Conservation (phyloP, 768 basidiomycete genomes). For the Mycena belliarum region DNA sequence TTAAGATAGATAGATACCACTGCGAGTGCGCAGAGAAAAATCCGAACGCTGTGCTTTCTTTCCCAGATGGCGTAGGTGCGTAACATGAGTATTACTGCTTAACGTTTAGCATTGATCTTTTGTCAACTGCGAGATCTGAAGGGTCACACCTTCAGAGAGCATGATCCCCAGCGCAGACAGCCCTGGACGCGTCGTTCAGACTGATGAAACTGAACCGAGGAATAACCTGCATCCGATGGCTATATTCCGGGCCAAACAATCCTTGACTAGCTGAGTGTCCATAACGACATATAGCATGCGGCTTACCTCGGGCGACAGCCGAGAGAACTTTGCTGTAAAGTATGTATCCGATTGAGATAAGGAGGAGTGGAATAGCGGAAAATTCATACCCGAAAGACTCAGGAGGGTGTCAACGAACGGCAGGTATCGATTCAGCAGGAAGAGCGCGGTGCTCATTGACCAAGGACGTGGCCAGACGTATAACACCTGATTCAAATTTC, state of each 20-base stretch:
- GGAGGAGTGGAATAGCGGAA: background rate
- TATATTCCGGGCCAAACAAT: constrained; percentile 12
- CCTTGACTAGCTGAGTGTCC: background rate
- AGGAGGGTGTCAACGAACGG: constrained; percentile 33
- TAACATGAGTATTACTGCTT: constrained; percentile 42
- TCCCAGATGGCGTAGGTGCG: constrained; percentile 50
- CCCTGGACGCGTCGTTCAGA: constrained; percentile 27
- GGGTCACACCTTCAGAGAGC: constrained; percentile 35
- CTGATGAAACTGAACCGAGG: constrained; percentile 7
- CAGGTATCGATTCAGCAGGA: constrained; percentile 33
- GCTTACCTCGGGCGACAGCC: constrained; percentile 13
- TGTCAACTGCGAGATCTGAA: background rate
- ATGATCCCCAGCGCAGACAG: constrained; percentile 39
- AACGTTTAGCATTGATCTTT: no score
- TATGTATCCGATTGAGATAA: background rate
- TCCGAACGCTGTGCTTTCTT: constrained; percentile 33
- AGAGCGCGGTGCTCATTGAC: constrained; percentile 26
- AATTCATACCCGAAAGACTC: constrained; percentile 14
- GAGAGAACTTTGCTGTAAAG: constrained; percentile 11
- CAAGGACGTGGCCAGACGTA: constrained; percentile 28
- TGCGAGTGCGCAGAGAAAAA: constrained; percentile 32
- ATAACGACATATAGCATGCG: background rate
- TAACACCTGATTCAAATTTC: constrained; percentile 20
- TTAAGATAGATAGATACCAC: constrained; percentile 16
- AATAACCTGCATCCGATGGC: constrained; percentile 6